phyloP scores from a whole-genome alignment of 2,329 filamentous ascomycete species.

The Exophiala bonariae region DNA sequence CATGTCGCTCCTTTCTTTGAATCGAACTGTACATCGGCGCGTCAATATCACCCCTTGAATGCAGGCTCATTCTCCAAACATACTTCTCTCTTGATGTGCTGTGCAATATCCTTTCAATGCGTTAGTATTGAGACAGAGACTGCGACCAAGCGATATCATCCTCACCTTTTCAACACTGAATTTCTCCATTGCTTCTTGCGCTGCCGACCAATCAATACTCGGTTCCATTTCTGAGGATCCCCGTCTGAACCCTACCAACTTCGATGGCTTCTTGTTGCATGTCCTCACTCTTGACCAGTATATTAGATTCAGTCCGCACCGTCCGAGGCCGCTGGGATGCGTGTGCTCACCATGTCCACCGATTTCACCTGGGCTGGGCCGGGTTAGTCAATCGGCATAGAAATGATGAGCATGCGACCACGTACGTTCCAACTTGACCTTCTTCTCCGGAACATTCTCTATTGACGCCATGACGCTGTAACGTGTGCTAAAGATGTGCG shows the following conservation, averaged over 20 bases:
- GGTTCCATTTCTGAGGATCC: background rate
- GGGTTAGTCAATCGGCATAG: background rate
- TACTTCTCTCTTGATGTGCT: constrained; percentile 93
- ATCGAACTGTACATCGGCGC: constrained; percentile 70
- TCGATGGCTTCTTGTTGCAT: constrained; percentile 96
- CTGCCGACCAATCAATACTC: constrained; percentile 39
- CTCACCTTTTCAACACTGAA: constrained; percentile 70
- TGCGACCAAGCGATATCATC: background rate
- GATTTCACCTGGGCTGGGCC: constrained; percentile 91
- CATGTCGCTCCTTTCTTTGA: constrained; percentile 95
- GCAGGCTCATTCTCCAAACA: constrained; percentile 28
- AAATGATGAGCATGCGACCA: background rate
- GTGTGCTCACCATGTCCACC: constrained; percentile 78
- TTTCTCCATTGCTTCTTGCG: constrained; percentile 70
- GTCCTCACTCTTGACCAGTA: constrained; percentile 74
- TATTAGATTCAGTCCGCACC: constrained; percentile 21
- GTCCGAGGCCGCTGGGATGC: constrained; percentile 14
- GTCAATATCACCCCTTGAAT: background rate
- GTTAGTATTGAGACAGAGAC: constrained; percentile 8
- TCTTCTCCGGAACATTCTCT: constrained; percentile 1
- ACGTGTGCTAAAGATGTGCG: background rate
- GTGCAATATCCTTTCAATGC: constrained; percentile 81
- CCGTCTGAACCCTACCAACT: constrained; percentile 67
- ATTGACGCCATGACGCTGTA: background rate
- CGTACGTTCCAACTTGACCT: constrained; percentile 3